Conservation (phyloP, 345 rosid genomes). For the Triadica sebifera region DNA sequence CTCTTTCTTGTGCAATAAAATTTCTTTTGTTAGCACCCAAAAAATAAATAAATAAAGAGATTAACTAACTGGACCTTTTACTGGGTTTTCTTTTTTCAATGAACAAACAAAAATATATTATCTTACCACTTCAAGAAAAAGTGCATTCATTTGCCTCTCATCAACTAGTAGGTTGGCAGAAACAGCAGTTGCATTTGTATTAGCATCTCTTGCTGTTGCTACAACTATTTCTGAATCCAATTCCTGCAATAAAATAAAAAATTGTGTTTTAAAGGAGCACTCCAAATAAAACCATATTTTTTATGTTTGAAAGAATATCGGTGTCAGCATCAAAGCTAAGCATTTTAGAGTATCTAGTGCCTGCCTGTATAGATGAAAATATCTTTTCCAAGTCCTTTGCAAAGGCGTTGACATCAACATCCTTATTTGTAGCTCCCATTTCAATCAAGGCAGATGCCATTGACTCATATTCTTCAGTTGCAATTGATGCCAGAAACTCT, state of each 20-base stretch:
- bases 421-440: slow-evolving; percentile 93
- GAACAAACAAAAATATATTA: slow-evolving; percentile 7
- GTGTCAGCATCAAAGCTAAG: neutral
- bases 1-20: too few relatives aligned
- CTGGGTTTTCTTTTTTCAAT: neutral
- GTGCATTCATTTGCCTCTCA: slow-evolving; percentile 97
- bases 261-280: neutral
- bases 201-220: slow-evolving; percentile 75
- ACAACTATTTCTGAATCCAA: slow-evolving; percentile 81
- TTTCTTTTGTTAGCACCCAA: too few relatives aligned
- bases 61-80: too few relatives aligned
- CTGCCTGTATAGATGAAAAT: slow-evolving; percentile 83
- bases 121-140: slow-evolving; percentile 89
- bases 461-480: slow-evolving; percentile 77
- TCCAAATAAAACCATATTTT: neutral
- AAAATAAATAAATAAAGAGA: too few relatives aligned
- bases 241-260: slow-evolving; percentile 49
- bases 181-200: slow-evolving; percentile 68
- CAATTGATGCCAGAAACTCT: slow-evolving; percentile 73
- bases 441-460: slow-evolving; percentile 95
- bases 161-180: slow-evolving; percentile 85
- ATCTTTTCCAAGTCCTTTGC: slow-evolving; percentile 86
- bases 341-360: slow-evolving; percentile 8
- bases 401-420: slow-evolving; percentile 77
- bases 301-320: neutral